Conservation (phyloP, 1,139 yeast species). For the Candida tetrigidarum region DNA sequence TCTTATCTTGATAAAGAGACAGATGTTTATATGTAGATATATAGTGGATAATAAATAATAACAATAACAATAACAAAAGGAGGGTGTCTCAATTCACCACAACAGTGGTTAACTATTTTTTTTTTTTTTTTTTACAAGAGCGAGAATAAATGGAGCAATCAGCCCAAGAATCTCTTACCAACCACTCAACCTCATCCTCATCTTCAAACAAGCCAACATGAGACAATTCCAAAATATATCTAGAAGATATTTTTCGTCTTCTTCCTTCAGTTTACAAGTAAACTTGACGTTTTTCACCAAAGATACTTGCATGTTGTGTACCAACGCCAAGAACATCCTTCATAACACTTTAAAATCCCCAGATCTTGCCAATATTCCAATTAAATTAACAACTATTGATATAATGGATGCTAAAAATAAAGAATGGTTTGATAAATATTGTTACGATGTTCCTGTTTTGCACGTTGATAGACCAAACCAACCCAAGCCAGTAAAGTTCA, state of each 20-base stretch:
- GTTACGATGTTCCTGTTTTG: constrained; percentile 89
- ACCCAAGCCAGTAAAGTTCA: constrained; percentile 59
- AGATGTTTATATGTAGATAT: constrained; percentile 12
- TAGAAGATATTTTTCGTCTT: constrained; percentile 2
- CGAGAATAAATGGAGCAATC: too few species aligned
- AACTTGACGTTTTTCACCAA: constrained; percentile 71
- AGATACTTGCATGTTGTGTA: constrained; percentile 78
- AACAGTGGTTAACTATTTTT: too few species aligned
- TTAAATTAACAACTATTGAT: constrained; percentile 57
- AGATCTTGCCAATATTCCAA: constrained; percentile 22
- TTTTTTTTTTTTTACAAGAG: too few species aligned
- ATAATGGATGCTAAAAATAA: constrained; percentile 70
- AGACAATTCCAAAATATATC: constrained; percentile 1
- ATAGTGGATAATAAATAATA: neutral
- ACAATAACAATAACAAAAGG: too few species aligned
- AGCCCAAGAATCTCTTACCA: too few species aligned
- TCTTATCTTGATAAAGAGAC: constrained; percentile 15
- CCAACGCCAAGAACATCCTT: constrained; percentile 64
- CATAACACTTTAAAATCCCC: constrained; percentile 40
- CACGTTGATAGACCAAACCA: constrained; percentile 62
- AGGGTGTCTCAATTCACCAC: too few species aligned
- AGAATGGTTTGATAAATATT: constrained; percentile 79
- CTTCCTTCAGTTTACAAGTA: constrained; percentile 6
- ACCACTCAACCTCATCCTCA: neutral
- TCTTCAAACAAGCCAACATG: neutral